These are phyloP conservation scores for Oleoguttula mirabilis DNA, from an alignment of 495 filamentous ascomycete species.

Conservation along the genomic window DNA sequence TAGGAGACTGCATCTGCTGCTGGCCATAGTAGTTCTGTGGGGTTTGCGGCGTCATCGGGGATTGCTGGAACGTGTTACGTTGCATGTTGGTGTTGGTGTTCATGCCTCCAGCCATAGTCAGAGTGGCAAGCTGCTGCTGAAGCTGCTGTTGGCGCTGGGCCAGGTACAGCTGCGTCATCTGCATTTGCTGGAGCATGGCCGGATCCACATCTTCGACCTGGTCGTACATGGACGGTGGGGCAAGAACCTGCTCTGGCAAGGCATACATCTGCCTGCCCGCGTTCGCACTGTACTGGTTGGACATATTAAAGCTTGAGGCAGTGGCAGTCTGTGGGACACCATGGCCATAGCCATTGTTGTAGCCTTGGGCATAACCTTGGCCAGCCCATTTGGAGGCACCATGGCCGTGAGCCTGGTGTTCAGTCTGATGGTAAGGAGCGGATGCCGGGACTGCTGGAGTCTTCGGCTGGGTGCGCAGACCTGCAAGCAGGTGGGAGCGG, in stretches of 20 bases:
- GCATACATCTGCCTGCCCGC: conserved; percentile 50
- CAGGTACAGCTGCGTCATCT: conserved; percentile 74
- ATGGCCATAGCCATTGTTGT: conserved; percentile 34
- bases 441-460: conserved; percentile 58
- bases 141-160: conserved; percentile 81
- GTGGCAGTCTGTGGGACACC: conserved; percentile 49
- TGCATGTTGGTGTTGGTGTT: conserved; percentile 39
- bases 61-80: conserved; percentile 31
- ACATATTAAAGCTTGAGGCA: conserved; percentile 40
- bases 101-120: conserved; percentile 45
- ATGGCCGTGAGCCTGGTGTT: conserved; percentile 35
- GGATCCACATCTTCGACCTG: conserved; percentile 68
- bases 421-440: conserved; percentile 45
- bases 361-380: conserved; percentile 25
- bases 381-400: conserved; percentile 36
- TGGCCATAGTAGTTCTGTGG: conserved; percentile 51
- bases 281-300: conserved; percentile 32
- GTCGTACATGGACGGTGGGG: conserved; percentile 61
- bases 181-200: conserved; percentile 65
- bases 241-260: conserved; percentile 71
- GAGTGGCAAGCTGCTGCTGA: conserved; percentile 43
- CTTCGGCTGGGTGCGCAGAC: conserved; percentile 85
- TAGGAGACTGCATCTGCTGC: conserved; percentile 59
- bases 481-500: conserved; percentile 86
- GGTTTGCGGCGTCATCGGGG: conserved; percentile 30